Evolutionary conservation across 441 rosid genomes (phyloP).

Genomic region (Breynia disticha): DNA sequence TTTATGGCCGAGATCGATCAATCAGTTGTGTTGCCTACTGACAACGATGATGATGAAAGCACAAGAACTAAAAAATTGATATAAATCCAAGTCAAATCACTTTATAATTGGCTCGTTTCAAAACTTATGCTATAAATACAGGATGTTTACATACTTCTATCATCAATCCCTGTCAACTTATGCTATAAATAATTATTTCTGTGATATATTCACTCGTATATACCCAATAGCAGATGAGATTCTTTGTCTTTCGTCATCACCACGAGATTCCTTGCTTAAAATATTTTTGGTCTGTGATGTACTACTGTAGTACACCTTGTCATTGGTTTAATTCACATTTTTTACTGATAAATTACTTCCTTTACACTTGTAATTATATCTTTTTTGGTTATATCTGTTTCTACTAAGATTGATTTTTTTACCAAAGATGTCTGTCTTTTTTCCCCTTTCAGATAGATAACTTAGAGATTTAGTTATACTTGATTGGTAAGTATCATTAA

Average conservation of each 20-base stretch:
- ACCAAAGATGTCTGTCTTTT: no score
- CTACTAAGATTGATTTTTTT: no score
- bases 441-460: no score
- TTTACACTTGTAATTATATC: no score
- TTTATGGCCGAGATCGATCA: no score
- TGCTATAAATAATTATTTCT: neutral
- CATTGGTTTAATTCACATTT: neutral
- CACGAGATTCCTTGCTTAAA: conserved; percentile 22
- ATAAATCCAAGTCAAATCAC: conserved; percentile 24
- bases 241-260: conserved; percentile 13
- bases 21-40: no score
- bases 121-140: neutral
- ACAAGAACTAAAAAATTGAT: conserved; percentile 10
- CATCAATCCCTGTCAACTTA: conserved; percentile 18
- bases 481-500: no score
- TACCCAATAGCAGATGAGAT: conserved; percentile 15
- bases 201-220: conserved; percentile 15
- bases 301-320: conserved; percentile 2
- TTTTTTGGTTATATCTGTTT: no score
- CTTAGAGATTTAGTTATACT: no score
- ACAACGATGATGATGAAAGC: conserved; percentile 19
- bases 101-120: conserved; percentile 14
- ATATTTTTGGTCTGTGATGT: neutral
- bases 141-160: neutral
- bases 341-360: neutral